Evolutionary conservation across 2,329 filamentous ascomycete species (phyloP), one percentile per base, ranked within the genome.

Genomic region (Stenocarpella maydis): DNA sequence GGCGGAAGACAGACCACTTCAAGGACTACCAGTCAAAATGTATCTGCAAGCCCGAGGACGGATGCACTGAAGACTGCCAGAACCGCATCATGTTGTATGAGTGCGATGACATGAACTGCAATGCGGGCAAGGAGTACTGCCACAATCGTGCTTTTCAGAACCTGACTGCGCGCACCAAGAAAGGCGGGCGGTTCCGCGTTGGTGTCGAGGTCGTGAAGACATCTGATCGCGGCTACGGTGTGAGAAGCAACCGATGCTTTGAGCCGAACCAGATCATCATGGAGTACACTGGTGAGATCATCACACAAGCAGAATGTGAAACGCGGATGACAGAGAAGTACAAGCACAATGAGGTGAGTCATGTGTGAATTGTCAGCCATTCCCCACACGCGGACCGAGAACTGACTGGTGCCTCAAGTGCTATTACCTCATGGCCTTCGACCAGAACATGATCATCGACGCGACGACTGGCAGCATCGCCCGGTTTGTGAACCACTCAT

Each of bases 381-480:
- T 17, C 17, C 10, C 10, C 24, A 31, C 24, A 31, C 26, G 67
- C 67, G 26, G 21, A 19, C 0, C 21, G 21, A 37, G 24, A 54
- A 31, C 47, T 54, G 21, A 41, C 54, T 68, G 28, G 8, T 21
- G 7, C 4, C 63, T 41, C 15, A 74, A 97, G 93, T 97, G 94
- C 81, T 98, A 97, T 80, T 99, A 99, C 80, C 85, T 99, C 61
- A 99, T 99, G 96, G 94, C 94, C 68, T 98, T 98, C 78, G 95
- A 98, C 77, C 94, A 98, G 80, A 96, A 97, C 80, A 96, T 98
- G 90, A 97, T 98, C 76, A 97, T 99, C 73, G 96, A 99, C 82
- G 96, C 95, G 41, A 98, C 95, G 34, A 94, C 93, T 68, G 96
- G 96, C 75, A 97, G 93, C 73, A 97, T 98, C 80, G 95, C 96